These are phyloP conservation scores for Papilionanthe hybrid DNA, from an alignment of 116 monocot genomes.

Conservation along the genomic window DNA sequence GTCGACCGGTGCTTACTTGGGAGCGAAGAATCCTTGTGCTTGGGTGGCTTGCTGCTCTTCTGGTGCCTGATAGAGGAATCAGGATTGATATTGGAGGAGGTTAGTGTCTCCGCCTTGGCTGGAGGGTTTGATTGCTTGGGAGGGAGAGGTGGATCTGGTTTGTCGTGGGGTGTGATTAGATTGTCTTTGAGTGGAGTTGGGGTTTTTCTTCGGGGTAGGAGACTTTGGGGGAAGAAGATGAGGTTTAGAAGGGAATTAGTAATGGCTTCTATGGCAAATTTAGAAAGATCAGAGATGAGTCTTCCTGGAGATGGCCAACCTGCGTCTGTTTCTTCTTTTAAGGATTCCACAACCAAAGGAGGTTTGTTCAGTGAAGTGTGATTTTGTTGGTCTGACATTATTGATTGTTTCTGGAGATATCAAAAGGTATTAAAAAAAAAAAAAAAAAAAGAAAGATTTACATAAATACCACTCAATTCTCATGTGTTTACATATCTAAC, in stretches of 20 bases:
- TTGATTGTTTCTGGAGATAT: conserved; percentile 31
- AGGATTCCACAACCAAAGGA: conserved; percentile 44
- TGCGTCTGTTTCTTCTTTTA: conserved; percentile 64
- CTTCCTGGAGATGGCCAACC: conserved; percentile 86
- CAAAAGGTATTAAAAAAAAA: neutral
- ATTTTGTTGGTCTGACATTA: conserved; percentile 23
- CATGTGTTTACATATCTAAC: too few species aligned
- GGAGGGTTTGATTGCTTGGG: conserved; percentile 49
- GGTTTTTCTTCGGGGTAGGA: conserved; percentile 28
- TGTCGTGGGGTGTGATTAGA: conserved; percentile 72
- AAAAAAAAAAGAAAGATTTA: neutral
- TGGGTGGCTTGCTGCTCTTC: conserved; percentile 57
- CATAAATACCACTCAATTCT: too few species aligned
- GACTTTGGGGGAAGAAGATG: conserved; percentile 34
- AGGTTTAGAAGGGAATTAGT: conserved; percentile 43
- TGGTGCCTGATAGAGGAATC: conserved; percentile 41
- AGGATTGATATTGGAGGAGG: conserved; percentile 24
- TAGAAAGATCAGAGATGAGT: conserved; percentile 72
- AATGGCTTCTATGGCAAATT: conserved; percentile 53
- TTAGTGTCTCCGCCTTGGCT: conserved; percentile 27
- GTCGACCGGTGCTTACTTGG: conserved; percentile 71
- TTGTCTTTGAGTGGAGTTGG: conserved; percentile 72
- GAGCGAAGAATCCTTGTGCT: conserved; percentile 58
- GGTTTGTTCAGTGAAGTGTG: conserved; percentile 21
- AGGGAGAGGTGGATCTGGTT: conserved; percentile 20